Evolutionary conservation across 129 eudicot genomes (phyloP).

Genomic region (Flaveria brownii): DNA sequence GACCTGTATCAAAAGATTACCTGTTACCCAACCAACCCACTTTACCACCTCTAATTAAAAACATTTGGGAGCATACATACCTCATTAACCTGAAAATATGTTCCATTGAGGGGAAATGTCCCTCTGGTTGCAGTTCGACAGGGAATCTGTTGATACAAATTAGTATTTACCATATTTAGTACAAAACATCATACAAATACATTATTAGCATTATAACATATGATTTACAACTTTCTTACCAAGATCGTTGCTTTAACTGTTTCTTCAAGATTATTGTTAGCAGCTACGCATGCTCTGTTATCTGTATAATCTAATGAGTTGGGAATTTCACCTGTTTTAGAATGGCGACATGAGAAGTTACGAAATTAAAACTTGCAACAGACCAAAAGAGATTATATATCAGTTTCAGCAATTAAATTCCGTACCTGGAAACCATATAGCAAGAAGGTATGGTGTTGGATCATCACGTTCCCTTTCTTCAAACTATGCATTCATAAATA

Average conservation of each 20-base stretch:
- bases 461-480: constrained; percentile 50
- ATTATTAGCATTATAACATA: neutral
- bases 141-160: constrained; percentile 48
- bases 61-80: constrained; percentile 33
- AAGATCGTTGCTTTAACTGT: constrained; percentile 61
- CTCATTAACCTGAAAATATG: constrained; percentile 83
- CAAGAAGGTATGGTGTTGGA: constrained; percentile 62
- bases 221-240: constrained; percentile 43
- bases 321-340: constrained; percentile 31
- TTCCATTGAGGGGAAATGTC: constrained; percentile 70
- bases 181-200: neutral
- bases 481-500: constrained; percentile 35
- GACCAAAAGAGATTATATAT: constrained; percentile 3
- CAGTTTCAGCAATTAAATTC: constrained; percentile 17
- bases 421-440: constrained; percentile 57
- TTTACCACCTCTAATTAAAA: neutral
- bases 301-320: constrained; percentile 26
- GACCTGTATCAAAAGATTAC: neutral
- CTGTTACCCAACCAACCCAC: neutral
- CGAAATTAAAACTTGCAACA: neutral
- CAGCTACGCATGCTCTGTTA: constrained; percentile 21
- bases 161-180: neutral
- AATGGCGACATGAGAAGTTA: constrained; percentile 8
- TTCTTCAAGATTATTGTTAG: constrained; percentile 25
- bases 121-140: constrained; percentile 60